Evolutionary conservation across 805 yeast genomes (phyloP), one percentile per base, ranked within the genome.

Genomic region (Lipomyces spencermartinsiae): DNA sequence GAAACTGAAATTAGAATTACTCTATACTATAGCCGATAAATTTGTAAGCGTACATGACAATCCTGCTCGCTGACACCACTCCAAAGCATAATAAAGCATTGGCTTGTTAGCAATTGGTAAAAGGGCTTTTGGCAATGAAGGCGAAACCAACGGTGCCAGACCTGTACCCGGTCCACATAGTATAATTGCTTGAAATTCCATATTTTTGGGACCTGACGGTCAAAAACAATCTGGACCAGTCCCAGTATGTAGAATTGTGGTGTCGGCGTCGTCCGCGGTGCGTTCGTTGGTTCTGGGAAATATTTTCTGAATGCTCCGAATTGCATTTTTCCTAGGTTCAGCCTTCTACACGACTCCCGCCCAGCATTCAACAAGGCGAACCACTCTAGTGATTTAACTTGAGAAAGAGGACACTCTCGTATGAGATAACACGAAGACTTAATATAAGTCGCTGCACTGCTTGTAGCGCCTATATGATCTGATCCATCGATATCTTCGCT

Each of bases 141-240:
- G 81, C 0, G 93, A 85, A 16, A 81, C 78, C 70, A 94, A 86
- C 0, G 98, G 98, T 16, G 86, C 77, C 73, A 95, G 82, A 59
- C 84, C 83, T 22, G 82, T 82, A 14, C 98, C 98, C 62, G 85
- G 87, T 1, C 98, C 98, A 80, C 98, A 93, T 66, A 92, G 86
- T 25, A 94, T 86, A 60, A 94, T 84, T 0, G 97, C 98, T 76
- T 93, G 97, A 77, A 93, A 90, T 80, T 93, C 97, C 98, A 94
- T 93, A 7, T 29, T 34, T 59, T 14, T 12, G 16, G n/a, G 19
- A 43, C 7, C 22, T 43, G n/a, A 16, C 19, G n/a, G n/a, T 43
- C 1, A 3, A 43, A n/a, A 6, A 19, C 6, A 43, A 19, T n/a
- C 29, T 43, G 16, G 49, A 5, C n/a, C 16, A 4, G 22, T n/a